Base-by-base conservation (phyloP, 148 eudicot genomes). In the Chenopodium quinoa region DNA sequence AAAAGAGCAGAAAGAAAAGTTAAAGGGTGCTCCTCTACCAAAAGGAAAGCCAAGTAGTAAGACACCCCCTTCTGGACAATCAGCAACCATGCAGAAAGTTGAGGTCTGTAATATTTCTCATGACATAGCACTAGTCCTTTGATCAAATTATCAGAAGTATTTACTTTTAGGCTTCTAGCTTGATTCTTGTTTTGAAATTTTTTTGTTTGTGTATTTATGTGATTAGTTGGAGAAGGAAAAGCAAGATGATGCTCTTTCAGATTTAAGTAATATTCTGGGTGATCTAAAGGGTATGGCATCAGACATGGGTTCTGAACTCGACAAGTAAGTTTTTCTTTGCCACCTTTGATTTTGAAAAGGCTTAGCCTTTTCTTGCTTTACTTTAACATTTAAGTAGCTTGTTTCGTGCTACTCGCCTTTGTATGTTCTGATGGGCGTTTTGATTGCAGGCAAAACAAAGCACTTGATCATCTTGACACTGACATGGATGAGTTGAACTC, bases 211-310 rank as follows among this genome's bases (percentile, higher is more conserved):
- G 60, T 58, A 20, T 50, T 83, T 56, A n/a, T 64, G 46, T 54
- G 23, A 85, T 76, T 78, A 95, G 98, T 7, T 84, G 84, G 98
- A 95, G 85, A 95, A 91, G 87, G 81, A 82, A n/a, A 92, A 93
- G 84, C 98, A 95, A 90, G 97, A 95, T 69, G 98, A 93, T 75
- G 89, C 85, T 10, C 91, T 95, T 58, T 82, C 83, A 2, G 97
- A 93, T 64, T 82, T 93, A 65, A 89, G 98, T 84, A 82, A 86
- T 75, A 93, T 95, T 71, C 83, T 95, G 83, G 98, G 97, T 81
- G 94, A 93, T 68, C 83, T 95, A 20, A 95, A 95, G 90, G 97
- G 98, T 12, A 93, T 95, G 98, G 98, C 97, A 37, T 76, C 85
- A 29, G 97, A 90, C 69, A 95, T 95, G 97, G 98, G 98, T 81